Evolutionary conservation across 371 early-diverging fungal genomes (phyloP).

Genomic region (Mortierella sp.): DNA sequence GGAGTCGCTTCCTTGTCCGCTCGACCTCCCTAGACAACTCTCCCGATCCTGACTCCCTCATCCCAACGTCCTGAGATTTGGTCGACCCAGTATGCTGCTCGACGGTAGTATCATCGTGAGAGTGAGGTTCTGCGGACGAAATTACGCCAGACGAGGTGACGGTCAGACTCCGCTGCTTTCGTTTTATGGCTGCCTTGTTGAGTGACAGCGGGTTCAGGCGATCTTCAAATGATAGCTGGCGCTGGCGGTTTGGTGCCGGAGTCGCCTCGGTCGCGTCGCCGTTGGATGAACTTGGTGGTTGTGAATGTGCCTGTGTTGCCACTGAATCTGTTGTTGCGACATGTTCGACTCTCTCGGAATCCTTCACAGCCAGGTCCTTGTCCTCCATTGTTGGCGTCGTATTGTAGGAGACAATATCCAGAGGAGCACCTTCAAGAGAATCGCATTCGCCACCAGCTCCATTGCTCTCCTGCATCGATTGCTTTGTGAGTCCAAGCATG

Average conservation of each 20-base stretch:
- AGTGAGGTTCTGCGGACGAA: neutral
- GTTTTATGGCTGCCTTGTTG: slow-evolving; percentile 21
- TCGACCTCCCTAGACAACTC: slow-evolving; percentile 29
- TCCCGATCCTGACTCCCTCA: neutral
- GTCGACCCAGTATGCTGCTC: neutral
- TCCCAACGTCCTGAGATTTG: neutral
- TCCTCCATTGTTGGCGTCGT: neutral
- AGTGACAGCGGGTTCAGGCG: slow-evolving; percentile 32
- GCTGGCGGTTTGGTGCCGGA: neutral
- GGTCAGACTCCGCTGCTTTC: slow-evolving; percentile 22
- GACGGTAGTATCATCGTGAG: neutral
- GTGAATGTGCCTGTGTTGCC: neutral
- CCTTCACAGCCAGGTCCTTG: neutral
- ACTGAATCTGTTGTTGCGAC: neutral
- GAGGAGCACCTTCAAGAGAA: neutral
- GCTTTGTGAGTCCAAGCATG: slow-evolving; percentile 22
- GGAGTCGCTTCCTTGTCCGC: slow-evolving; percentile 15
- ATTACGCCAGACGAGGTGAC: neutral
- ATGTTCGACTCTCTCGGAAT: neutral
- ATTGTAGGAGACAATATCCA: neutral
- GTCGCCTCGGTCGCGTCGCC: neutral
- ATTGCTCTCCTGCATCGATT: neutral
- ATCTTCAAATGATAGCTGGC: slow-evolving; percentile 19
- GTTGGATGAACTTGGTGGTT: neutral
- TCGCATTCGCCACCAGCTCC: neutral